Conservation (phyloP, 164 flowering plant genomes). For the Cinnamomum micranthum region DNA sequence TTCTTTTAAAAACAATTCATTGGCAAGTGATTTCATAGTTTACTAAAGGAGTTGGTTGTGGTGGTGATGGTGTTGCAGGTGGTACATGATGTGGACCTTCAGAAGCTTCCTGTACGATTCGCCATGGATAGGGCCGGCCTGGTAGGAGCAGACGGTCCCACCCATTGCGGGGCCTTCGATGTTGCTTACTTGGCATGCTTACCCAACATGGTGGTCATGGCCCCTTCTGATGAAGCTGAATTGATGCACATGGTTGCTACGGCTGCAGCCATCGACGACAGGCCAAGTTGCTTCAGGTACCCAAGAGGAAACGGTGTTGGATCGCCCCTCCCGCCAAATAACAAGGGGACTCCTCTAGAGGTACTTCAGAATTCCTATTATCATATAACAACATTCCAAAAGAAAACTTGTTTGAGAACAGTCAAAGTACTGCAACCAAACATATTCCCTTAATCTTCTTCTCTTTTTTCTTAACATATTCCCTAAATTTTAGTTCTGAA, state of each 20-base stretch:
- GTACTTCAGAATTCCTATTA: constrained; percentile 13
- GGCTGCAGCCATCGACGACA: constrained; percentile 40
- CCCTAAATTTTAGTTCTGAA: too few relatives aligned
- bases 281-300: constrained; percentile 42
- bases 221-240: constrained; percentile 40
- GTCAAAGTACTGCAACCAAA: too few relatives aligned
- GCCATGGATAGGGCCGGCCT: constrained; percentile 51
- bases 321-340: constrained; percentile 31
- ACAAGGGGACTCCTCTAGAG: constrained; percentile 50
- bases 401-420: too few relatives aligned
- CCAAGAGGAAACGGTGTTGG: constrained; percentile 49
- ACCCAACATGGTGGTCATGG: constrained; percentile 65
- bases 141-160: constrained; percentile 59
- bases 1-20: too few relatives aligned
- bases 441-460: too few relatives aligned
- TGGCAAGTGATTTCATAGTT: not conserved
- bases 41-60: not conserved
- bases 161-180: constrained; percentile 53
- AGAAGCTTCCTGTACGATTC: constrained; percentile 50
- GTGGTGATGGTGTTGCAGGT: constrained; percentile 27
- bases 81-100: constrained; percentile 57
- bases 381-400: too few relatives aligned
- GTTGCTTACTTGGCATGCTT: constrained; percentile 50
- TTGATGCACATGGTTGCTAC: constrained; percentile 59
- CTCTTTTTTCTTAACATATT: too few relatives aligned